Conservation (phyloP, 2,329 filamentous ascomycete species). For the Beauveria rudraprayagi region DNA sequence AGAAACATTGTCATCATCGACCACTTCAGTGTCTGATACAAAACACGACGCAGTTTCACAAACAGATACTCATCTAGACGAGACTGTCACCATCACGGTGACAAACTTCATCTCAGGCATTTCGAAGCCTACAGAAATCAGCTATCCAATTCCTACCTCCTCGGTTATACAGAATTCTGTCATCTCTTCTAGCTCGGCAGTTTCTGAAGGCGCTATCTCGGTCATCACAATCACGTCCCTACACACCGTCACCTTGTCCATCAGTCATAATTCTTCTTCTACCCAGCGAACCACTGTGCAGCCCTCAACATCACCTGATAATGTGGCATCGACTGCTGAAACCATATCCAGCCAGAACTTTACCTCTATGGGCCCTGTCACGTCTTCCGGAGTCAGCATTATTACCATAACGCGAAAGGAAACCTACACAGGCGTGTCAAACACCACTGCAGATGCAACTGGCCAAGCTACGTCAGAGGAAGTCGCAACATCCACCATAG, state of each 20-base stretch:
- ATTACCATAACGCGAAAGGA: conserved; percentile 5
- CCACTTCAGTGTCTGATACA: not conserved
- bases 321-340: not conserved
- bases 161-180: not conserved
- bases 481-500: not conserved
- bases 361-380: not conserved
- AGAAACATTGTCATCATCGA: not conserved
- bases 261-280: not conserved
- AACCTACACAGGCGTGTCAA: not conserved
- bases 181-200: not conserved
- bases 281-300: not conserved
- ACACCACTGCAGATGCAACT: not conserved
- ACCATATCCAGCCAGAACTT: not conserved
- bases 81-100: conserved; percentile 5
- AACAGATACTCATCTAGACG: not conserved
- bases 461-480: not conserved
- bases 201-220: not conserved
- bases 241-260: not conserved
- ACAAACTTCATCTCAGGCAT: not conserved
- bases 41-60: not conserved
- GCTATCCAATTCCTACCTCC: not conserved
- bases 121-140: not conserved
- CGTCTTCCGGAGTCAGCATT: not conserved
- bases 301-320: not conserved
- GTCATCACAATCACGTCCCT: conserved; percentile 4